A percentile compares a stretch with the other conserved stretches of the same genome.
Conservation (phyloP, 1,284 basidiomycete genomes). For the Pseudozyma thailandica region DNA sequence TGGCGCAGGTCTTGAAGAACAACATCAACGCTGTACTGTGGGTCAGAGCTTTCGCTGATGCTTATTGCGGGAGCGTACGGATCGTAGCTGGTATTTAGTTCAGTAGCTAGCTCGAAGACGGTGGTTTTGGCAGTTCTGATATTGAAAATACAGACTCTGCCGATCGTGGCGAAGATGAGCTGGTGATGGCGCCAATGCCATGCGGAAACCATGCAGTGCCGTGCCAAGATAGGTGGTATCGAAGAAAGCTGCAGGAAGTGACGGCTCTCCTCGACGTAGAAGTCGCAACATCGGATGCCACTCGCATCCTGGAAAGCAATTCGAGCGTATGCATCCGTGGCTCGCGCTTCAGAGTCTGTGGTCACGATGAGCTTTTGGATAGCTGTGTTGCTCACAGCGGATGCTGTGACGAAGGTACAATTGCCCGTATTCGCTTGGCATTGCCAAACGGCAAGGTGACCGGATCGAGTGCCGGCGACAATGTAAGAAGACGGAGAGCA, state of each 20-base stretch:
- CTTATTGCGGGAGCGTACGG: conserved; percentile 22
- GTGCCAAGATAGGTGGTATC: conserved; percentile 1
- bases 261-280: conserved; percentile 1
- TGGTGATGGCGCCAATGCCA: conserved; percentile 27
- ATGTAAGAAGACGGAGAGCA: conserved; percentile 7
- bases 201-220: conserved; percentile 18
- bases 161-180: conserved; percentile 29
- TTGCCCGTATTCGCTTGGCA: conserved; percentile 20
- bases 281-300: conserved; percentile 17
- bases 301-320: conserved; percentile 29
- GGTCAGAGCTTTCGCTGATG: conserved; percentile 6
- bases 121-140: not conserved
- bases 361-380: conserved; percentile 22
- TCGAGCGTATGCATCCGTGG: conserved; percentile 4
- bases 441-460: conserved; percentile 32
- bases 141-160: conserved; percentile 17
- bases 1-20: conserved; percentile 35
- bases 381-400: conserved; percentile 17
- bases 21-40: not conserved
- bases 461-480: conserved; percentile 31
- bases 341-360: not conserved
- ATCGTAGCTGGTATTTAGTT: conserved; percentile 10
- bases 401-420: conserved; percentile 24
- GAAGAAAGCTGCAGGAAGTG: conserved; percentile 3
- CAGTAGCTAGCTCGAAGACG: conserved; percentile 1